A percentile compares a stretch with the other conserved stretches of the same genome.
These are phyloP conservation scores for Phytophthora boehmeriae DNA, from an alignment of 352 stramenopile genomes.

Conservation along the genomic window DNA sequence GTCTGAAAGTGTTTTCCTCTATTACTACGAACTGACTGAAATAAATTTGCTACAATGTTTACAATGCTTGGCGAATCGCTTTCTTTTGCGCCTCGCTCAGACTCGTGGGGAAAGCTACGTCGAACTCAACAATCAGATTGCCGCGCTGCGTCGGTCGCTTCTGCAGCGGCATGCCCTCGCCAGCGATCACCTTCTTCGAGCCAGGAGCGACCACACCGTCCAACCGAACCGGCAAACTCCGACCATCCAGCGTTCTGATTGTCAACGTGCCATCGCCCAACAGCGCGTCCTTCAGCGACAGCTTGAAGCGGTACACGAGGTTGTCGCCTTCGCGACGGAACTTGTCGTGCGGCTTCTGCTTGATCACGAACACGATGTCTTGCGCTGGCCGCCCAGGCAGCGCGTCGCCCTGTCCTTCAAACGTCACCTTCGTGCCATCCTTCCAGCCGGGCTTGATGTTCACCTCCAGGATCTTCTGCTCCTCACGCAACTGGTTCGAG, in stretches of 20 bases:
- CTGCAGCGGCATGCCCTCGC: constrained; percentile 97
- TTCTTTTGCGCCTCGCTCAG: constrained; percentile 84
- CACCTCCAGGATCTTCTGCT: constrained; percentile 95
- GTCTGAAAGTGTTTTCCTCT: not conserved
- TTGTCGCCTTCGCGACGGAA: constrained; percentile 96
- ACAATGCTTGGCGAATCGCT: constrained; percentile 75
- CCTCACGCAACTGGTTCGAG: constrained; percentile 91
- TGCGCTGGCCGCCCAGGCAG: constrained; percentile 91
- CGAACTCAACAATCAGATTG: constrained; percentile 96
- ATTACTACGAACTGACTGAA: not conserved
- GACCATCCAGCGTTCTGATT: constrained; percentile 94
- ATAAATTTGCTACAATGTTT: constrained; percentile 26
- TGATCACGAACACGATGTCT: constrained; percentile 96
- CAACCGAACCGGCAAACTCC: constrained; percentile 89
- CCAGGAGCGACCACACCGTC: constrained; percentile 92
- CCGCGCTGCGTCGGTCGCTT: constrained; percentile 80
- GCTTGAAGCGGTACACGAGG: constrained; percentile 94
- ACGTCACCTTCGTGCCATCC: constrained; percentile 96
- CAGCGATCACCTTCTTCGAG: constrained; percentile 91
- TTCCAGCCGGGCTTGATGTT: constrained; percentile 97
- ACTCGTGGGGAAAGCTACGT: constrained; percentile 95
- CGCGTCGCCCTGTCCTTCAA: constrained; percentile 92
- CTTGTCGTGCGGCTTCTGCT: constrained; percentile 89
- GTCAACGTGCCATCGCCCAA: constrained; percentile 90
- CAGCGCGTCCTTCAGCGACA: constrained; percentile 96